Evolutionary conservation across 2,329 filamentous ascomycete species (phyloP).

Genomic region (Helotiales sp.): DNA sequence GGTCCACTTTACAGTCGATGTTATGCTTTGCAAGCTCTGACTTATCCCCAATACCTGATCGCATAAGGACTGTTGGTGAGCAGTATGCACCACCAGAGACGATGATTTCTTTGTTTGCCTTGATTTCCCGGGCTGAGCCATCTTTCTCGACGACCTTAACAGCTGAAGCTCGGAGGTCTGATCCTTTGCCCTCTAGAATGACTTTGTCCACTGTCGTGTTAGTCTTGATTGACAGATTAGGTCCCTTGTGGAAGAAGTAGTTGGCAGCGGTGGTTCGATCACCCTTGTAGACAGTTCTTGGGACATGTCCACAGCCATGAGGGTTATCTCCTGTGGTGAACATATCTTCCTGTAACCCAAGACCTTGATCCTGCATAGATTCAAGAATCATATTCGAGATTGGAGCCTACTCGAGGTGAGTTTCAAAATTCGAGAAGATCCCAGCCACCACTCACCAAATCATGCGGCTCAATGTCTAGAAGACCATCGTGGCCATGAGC

Average conservation of each 20-base stretch:
- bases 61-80: slow-evolving; percentile 53
- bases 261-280: slow-evolving; percentile 59
- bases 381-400: slow-evolving; percentile 61
- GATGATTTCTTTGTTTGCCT: slow-evolving; percentile 54
- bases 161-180: slow-evolving; percentile 51
- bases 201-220: slow-evolving; percentile 58
- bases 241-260: slow-evolving; percentile 50
- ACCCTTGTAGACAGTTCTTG: slow-evolving; percentile 58
- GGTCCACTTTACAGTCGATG: slow-evolving; percentile 59
- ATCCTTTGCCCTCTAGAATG: slow-evolving; percentile 47
- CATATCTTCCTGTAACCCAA: slow-evolving; percentile 63
- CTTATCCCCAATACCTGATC: slow-evolving; percentile 52
- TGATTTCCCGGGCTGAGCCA: slow-evolving; percentile 47
- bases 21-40: slow-evolving; percentile 47
- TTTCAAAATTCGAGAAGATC: too few species aligned
- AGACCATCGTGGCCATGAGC: slow-evolving; percentile 58
- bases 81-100: slow-evolving; percentile 54
- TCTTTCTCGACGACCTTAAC: slow-evolving; percentile 50
- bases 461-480: slow-evolving; percentile 61
- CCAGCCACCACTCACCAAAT: slow-evolving; percentile 54
- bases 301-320: slow-evolving; percentile 60
- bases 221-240: slow-evolving; percentile 49
- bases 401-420: slow-evolving; percentile 42
- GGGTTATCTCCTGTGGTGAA: slow-evolving; percentile 58
- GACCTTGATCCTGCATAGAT: slow-evolving; percentile 58